These are phyloP conservation scores for Antitrichia curtipendula DNA, from an alignment of 225 moss, liverwort and hornwort species.

Conservation along the genomic window DNA sequence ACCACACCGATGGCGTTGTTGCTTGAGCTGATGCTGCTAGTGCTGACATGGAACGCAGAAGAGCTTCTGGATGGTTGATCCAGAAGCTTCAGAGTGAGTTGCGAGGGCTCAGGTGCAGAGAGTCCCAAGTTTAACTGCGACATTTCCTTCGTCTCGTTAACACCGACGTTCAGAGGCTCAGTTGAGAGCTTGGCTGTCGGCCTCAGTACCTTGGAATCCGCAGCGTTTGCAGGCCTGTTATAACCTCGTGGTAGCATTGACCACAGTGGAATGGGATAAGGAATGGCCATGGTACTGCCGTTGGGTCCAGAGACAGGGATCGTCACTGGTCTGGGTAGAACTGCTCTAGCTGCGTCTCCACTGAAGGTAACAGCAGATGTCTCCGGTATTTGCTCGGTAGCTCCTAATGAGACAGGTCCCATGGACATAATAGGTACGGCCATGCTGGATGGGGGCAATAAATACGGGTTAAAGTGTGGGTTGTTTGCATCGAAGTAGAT, in stretches of 20 bases:
- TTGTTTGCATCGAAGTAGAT: constrained; percentile 54
- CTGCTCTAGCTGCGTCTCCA: constrained; percentile 34
- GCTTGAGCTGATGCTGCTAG: constrained; percentile 62
- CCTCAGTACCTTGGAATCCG: constrained; percentile 72
- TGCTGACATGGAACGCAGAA: constrained; percentile 81
- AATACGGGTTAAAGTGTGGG: constrained; percentile 52
- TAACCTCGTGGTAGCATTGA: constrained; percentile 56
- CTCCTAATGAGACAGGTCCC: constrained; percentile 31
- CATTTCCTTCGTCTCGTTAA: constrained; percentile 79
- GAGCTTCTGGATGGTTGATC: constrained; percentile 75
- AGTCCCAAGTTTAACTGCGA: constrained; percentile 82
- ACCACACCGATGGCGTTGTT: constrained; percentile 96
- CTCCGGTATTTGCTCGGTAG: constrained; percentile 61
- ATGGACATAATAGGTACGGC: constrained; percentile 68
- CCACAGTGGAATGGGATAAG: constrained; percentile 66
- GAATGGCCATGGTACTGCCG: constrained; percentile 29
- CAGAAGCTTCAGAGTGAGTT: constrained; percentile 71
- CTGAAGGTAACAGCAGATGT: constrained; percentile 39
- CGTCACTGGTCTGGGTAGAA: constrained; percentile 55
- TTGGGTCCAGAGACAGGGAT: constrained; percentile 42
- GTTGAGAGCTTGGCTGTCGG: constrained; percentile 70
- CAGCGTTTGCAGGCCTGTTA: constrained; percentile 37
- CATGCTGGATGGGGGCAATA: constrained; percentile 51
- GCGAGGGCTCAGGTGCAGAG: constrained; percentile 77
- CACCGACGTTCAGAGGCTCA: constrained; percentile 45